A percentile compares a stretch with the other conserved stretches of the same genome.
Evolutionary conservation across 2,329 filamentous ascomycete genomes (phyloP).

Genomic region (Xylaria sp.): DNA sequence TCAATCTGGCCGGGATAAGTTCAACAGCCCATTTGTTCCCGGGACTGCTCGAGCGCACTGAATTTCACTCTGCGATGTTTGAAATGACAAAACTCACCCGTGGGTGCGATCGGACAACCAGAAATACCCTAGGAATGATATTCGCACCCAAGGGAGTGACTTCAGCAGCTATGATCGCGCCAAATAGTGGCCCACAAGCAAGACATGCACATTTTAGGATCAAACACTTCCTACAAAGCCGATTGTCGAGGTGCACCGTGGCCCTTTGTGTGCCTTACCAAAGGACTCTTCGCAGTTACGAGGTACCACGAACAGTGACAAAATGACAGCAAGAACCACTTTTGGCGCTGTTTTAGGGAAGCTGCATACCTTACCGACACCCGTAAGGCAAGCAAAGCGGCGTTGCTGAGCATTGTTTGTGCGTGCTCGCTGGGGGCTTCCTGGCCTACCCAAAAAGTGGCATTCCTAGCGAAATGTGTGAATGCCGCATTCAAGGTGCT

Average conservation of each 20-base stretch:
- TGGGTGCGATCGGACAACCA: slow-evolving; percentile 3
- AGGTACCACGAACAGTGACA: slow-evolving; percentile 6
- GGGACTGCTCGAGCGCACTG: slow-evolving; percentile 3
- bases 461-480: slow-evolving; percentile 12
- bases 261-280: slow-evolving; percentile 1
- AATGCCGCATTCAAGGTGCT: slow-evolving; percentile 22
- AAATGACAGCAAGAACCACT: neutral
- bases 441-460: slow-evolving; percentile 3
- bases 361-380: neutral
- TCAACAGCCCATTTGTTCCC: slow-evolving; percentile 13
- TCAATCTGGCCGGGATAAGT: slow-evolving; percentile 21
- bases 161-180: slow-evolving; percentile 21
- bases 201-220: slow-evolving; percentile 10
- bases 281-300: slow-evolving; percentile 9
- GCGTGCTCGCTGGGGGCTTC: slow-evolving; percentile 7
- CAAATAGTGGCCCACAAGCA: slow-evolving; percentile 23
- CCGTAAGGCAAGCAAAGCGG: neutral
- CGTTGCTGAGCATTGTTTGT: slow-evolving; percentile 1
- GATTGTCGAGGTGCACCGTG: slow-evolving; percentile 8
- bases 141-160: slow-evolving; percentile 18
- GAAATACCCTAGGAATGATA: neutral
- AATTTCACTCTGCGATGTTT: neutral
- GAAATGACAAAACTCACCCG: neutral
- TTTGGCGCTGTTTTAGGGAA: neutral
- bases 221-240: slow-evolving; percentile 3